Evolutionary conservation across 2,329 filamentous ascomycete genomes (phyloP), one percentile per base, ranked within the genome.

Genomic region (Botrytis fragariae): DNA sequence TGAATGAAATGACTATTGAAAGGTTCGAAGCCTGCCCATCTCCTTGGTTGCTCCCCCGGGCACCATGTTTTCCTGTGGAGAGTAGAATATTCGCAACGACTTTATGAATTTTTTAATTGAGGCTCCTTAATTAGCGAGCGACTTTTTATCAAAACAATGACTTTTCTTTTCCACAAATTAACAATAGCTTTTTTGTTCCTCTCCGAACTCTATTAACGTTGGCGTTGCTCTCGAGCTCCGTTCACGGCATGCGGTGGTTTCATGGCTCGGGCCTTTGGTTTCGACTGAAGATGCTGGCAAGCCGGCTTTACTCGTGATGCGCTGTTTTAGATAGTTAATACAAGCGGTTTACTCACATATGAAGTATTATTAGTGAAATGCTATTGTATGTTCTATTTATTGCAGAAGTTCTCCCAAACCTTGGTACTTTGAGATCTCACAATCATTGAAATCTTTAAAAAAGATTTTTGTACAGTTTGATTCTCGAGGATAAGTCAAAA

Each of bases 381-480:
- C 16, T 29, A 16, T 14, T 39, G 3, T 68, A 42, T 8, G 18
- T 4, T 51, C 14, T 51, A 7, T 16, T 54, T 4, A 10, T n/a
- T 22, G 1, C 10, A 32, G 16, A 44, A 18, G 14, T 12, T 42
- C 2, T 14, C 8, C n/a, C 7, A 29, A n/a, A 16, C 37, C 37
- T 42, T 18, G 3, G 14, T n/a, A 1, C n/a, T 42, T 42, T 29
- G 25, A 4, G 14, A 9, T 5, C 6, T 8, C 7, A 18, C 7
- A 57, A 29, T 57, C 16, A 57, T 9, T 29, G 51, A 57, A 18
- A 5, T 16, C 14, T 18, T 8, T 29, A 8, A n/a, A 54, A 16
- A 54, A 10, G 1, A 3, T 6, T 14, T 7, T 54, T n/a, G 1
- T 3, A 16, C 16, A 12, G 14, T 1, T 16, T n/a, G 5, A n/a